Base-by-base conservation (phyloP, 495 filamentous ascomycete genomes). In the Friedmanniomyces endolithicus region DNA sequence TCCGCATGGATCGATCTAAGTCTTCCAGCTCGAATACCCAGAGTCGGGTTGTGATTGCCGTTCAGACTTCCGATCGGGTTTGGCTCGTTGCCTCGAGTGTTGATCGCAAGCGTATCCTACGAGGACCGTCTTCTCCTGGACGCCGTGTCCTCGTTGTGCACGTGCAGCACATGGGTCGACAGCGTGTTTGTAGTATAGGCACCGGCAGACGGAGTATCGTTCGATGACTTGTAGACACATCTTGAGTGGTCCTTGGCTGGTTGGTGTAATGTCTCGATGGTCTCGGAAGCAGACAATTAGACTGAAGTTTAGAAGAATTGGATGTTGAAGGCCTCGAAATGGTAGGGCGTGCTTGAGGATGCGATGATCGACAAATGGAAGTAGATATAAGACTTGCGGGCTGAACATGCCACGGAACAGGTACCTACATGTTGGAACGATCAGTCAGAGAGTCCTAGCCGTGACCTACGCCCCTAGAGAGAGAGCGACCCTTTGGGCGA, bases 151-250 rank as follows among this genome's bases (percentile, higher is more conserved):
- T 50, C 78, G 76, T 52, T 83, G 85, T 45, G 83, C 82, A 63
- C 82, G 83, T 43, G 80, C 74, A 23, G 76, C 65, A 64, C 86
- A 90, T 52, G 83, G 83, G 58, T 90, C 86, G 56, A 88, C 74
- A 17, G 81, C 78, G 68, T 90, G 86, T 52, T 80, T 74, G 72
- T 86, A 85, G 72, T 90, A 90, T 60, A 88, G 73, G 66, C 86
- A 90, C 56, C 78, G 75, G 78, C 86, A 90, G 53, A 80, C 86
- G 3, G 87, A 80, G 70, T 84, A 90, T 44, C 81, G 80, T 63
- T 88, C 85, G 63, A 85, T 71, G 52, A 88, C 65, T 67, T 83
- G 75, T 62, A 81, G 80, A 64, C 85, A 88, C 85, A 88, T 88
- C 55, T 37, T 75, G 37, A n/a, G 12, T 41, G 37, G 3, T 41